Evolutionary conservation across 192 early-diverging fungal genomes (phyloP).

Genomic region (Gorgonomyces haynaldii): DNA sequence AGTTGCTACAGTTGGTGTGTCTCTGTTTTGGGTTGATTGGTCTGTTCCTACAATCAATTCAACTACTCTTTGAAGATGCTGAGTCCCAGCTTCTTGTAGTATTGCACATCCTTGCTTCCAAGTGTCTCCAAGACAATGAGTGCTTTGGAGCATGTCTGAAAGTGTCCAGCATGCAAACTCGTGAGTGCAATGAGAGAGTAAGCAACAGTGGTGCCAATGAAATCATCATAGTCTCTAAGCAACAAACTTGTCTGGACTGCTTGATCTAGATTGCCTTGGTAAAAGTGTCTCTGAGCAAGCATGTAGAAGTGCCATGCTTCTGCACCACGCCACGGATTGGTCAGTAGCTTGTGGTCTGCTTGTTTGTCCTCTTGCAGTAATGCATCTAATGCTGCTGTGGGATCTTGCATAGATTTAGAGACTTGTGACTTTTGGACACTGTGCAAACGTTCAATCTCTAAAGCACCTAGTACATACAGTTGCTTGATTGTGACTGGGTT

Average conservation of each 20-base stretch:
- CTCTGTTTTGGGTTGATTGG: constrained; percentile 17
- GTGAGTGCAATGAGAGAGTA: constrained; percentile 36
- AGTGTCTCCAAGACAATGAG: constrained; percentile 40
- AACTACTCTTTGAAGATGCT: constrained; percentile 42
- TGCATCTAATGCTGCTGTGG: constrained; percentile 30
- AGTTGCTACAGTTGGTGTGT: constrained; percentile 17
- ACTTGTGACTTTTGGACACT: constrained; percentile 21
- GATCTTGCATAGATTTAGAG: constrained; percentile 6
- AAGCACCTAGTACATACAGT: constrained; percentile 44
- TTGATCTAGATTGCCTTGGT: constrained; percentile 29
- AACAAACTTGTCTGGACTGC: constrained; percentile 36
- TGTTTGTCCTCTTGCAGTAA: constrained; percentile 32
- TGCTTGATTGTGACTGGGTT: constrained; percentile 39
- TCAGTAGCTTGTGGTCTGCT: constrained; percentile 25
- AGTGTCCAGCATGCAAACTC: constrained; percentile 34
- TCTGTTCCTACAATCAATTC: constrained; percentile 10
- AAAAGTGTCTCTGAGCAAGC: constrained; percentile 43
- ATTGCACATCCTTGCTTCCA: constrained; percentile 19
- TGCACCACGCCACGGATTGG: constrained; percentile 46
- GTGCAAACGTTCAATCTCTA: constrained; percentile 46
- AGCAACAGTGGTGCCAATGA: constrained; percentile 30
- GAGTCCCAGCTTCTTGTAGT: constrained; percentile 36
- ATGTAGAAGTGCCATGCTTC: constrained; percentile 52
- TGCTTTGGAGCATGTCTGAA: constrained; percentile 37
- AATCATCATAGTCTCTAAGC: constrained; percentile 41